Base-by-base conservation (phyloP, 495 filamentous ascomycete genomes). In the Daldinia loculata region DNA sequence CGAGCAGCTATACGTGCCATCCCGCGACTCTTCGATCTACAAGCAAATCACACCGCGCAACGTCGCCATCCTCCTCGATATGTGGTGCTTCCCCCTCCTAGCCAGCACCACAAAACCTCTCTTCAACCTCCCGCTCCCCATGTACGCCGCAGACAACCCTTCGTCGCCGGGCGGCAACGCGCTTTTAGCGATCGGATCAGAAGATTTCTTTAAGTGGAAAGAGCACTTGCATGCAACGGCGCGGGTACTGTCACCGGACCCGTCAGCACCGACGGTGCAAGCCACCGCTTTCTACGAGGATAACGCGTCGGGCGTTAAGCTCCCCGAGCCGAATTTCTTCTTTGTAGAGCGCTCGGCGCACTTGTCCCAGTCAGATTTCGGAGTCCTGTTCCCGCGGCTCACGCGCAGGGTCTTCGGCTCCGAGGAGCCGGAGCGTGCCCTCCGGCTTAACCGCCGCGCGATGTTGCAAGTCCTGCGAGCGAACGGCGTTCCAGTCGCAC, bases 331-430 rank as follows among this genome's bases (percentile, higher is more conserved):
- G 1, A 72, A 84, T 52, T 82, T 93, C 59, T 94, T 89, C 77
- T 94, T 90, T 73, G 85, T 88, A 2, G 69, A 77, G 9, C 72
- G 78, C 9, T 88, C 86, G 4, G 91, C 91, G 0, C 92, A 95
- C 75, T 81, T 94, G 24, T 88, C 80, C 38, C 92, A 94, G 79
- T 89, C 85, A 15, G 92, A 94, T 71, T 94, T 93, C 75, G 92
- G 89, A n/a, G 75, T 93, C 11, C 77, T 95, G 19, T 94, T 93
- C 74, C 91, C 92, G 0, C 87, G 86, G 79, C 70, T 91, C 22
- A 89, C 87, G 24, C 84, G 82, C 56, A 80, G 80, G 56, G 79
- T 89, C 7, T 86, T 90, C 69, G 83, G 83, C 4, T 84, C 84
- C 2, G 86, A 89, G 64, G 84, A 88, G 56, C 90, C 91, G 0